Conservation (phyloP, 352 stramenopile genomes). For the Stramenopiles sp. region DNA sequence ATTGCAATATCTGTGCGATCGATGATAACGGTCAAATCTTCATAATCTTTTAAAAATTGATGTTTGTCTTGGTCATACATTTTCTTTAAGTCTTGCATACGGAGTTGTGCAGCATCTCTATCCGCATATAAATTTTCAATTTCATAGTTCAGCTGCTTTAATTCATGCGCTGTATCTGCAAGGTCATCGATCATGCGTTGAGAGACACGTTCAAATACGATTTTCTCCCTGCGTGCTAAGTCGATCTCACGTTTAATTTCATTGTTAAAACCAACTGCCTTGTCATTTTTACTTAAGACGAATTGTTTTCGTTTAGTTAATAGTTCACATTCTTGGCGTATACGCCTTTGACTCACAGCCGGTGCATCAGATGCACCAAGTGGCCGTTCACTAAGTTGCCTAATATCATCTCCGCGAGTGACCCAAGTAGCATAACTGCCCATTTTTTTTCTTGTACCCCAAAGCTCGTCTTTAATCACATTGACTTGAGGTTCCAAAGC, state of each 20-base stretch:
- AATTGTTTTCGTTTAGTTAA: neutral
- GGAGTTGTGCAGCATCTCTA: neutral
- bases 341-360: neutral
- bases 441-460: conserved; percentile 1
- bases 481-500: neutral
- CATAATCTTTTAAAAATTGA: conserved; percentile 8
- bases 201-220: conserved; percentile 5
- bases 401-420: conserved; percentile 1
- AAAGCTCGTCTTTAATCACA: neutral
- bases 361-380: neutral
- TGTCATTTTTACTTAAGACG: conserved; percentile 1
- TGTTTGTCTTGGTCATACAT: conserved; percentile 8
- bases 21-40: conserved; percentile 4
- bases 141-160: neutral
- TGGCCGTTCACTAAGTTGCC: neutral
- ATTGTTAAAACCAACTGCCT: neutral
- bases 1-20: conserved; percentile 7
- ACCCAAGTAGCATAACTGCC: conserved; percentile 6
- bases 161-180: neutral
- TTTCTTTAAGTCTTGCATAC: conserved; percentile 5
- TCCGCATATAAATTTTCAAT: conserved; percentile 6
- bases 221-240: neutral
- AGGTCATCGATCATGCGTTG: neutral
- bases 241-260: conserved; percentile 6
- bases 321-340: neutral